These are phyloP conservation scores for Phoma sp. DNA, from an alignment of 2,329 filamentous ascomycete species.

Conservation along the genomic window DNA sequence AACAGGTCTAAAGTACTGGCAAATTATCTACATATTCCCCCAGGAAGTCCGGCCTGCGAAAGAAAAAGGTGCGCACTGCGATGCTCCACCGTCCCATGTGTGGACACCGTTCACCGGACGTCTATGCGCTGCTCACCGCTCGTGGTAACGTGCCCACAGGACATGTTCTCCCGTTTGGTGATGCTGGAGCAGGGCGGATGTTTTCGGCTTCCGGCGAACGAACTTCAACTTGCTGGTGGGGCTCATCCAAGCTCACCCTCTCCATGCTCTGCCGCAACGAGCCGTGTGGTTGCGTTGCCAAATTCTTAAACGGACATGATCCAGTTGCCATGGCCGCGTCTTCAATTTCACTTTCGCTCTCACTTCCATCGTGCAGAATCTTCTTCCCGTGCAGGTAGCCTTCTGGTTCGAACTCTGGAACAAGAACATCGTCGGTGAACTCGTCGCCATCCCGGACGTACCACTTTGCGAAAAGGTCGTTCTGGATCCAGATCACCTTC, in stretches of 20 bases:
- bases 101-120: constrained; percentile 11
- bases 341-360: constrained; percentile 41
- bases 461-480: constrained; percentile 86
- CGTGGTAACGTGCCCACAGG: constrained; percentile 22
- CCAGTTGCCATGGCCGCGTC: constrained; percentile 30
- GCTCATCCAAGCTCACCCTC: constrained; percentile 14
- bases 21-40: constrained; percentile 8
- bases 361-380: constrained; percentile 39
- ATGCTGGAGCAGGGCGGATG: constrained; percentile 20
- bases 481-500: constrained; percentile 89
- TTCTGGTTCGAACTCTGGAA: constrained; percentile 47
- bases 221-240: constrained; percentile 18
- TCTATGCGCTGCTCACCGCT: constrained; percentile 24
- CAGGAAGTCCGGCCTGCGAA: background rate
- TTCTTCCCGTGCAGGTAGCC: constrained; percentile 48
- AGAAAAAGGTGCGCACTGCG: background rate
- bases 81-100: constrained; percentile 5
- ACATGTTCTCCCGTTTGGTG: constrained; percentile 9
- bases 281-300: constrained; percentile 26
- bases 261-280: constrained; percentile 18
- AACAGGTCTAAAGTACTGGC: background rate
- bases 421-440: constrained; percentile 54
- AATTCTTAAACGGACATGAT: constrained; percentile 42
- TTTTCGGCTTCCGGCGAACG: constrained; percentile 19
- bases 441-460: constrained; percentile 75